Base-by-base conservation (phyloP, 1,139 yeast species). In the Sugiyamaella castrensis region DNA sequence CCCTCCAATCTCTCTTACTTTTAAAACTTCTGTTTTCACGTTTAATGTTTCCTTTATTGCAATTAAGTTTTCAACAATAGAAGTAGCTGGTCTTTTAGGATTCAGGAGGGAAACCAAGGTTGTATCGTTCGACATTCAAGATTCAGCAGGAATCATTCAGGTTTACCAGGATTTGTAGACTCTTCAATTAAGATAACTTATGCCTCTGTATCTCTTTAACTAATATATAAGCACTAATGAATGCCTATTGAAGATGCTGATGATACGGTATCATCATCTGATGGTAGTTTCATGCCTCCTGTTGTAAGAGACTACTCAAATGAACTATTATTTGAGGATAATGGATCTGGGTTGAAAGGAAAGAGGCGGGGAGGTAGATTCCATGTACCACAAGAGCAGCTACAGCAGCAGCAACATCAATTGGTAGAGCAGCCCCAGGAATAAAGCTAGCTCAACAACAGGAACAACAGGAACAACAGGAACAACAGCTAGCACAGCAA, bases 231-330 rank as follows among this genome's bases (percentile, higher is more conserved):
- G 44, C n/a, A n/a, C n/a, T n/a, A n/a, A 41, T 34, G 44, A 34
- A 9, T n/a, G 47, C 35, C n/a, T n/a, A 30, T 29, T 11, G 43
- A 47, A n/a, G 51, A 57, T 46, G 57, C 52, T 36, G 63, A 60
- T 43, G 66, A 63, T 48, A 57, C 63, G 1, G 48, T 56, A 13
- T 61, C 66, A 2, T 59, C 65, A 10, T 59, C 58, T 35, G 86
- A 80, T 56, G 75, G 71, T 51, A 75, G 80, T 24, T 75, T 77
- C 53, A 71, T 77, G 50, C 87, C 87, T 0, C 88, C 88, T 1
- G 80, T 81, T 11, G 70, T 83, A 55, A 81, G 87, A 60, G 76
- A 83, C 10, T 82, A 81, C 55, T 77, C 76, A 0, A 62, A 72
- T 52, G 73, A 73, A 13, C 54, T 75, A 4, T 57, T 75, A 32